Evolutionary conservation across 23 red algal species (phyloP), one percentile per base, ranked within the genome.

Genomic region (Cyanidioschyzon merolae): DNA sequence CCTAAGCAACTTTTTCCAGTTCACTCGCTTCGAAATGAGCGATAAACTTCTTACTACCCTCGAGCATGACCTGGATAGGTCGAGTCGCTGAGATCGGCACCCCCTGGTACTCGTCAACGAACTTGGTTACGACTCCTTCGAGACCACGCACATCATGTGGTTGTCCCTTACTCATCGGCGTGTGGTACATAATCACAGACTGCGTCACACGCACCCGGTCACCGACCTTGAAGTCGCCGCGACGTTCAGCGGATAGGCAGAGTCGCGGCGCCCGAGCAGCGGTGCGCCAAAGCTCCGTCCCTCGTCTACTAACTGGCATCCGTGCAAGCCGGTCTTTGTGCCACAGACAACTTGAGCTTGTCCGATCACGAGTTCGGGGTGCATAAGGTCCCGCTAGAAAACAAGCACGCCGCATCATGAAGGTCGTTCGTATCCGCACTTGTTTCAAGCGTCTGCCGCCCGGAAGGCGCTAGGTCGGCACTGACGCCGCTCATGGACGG

Each of bases 151-250:
- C 51, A 45, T 87, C 84, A 39, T 75, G 2, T 3, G 68, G 37
- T 37, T 79, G n/a, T 41, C 79, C 79, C 18, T 36, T 36, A 7
- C 71, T 79, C 2, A 77, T 74, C 1, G 84, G 84, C 50, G 74
- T 80, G 59, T 87, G 84, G 58, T 87, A 87, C 84, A 87, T 87
- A 7, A 80, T 79, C 21, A 87, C 58, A 2, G 84, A 80, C 50
- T 80, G 78, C 39, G 35, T 29, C 16, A 87, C 76, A 26, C 84
- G 84, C 41, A 87, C 84, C 75, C 40, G 58, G 34, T 58, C 67
- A 40, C 84, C 84, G 51, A 87, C 84, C 39, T 54, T n/a, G 17
- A 87, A 68, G 25, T 50, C 30, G 16, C 63, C 63, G 63, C 45
- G 45, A 7, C 45, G 45, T 21, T 7, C 45, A 7, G 45, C 7